phyloP scores from a whole-genome alignment of 768 basidiomycete genomes.

The Hygrocybe coccinea region DNA sequence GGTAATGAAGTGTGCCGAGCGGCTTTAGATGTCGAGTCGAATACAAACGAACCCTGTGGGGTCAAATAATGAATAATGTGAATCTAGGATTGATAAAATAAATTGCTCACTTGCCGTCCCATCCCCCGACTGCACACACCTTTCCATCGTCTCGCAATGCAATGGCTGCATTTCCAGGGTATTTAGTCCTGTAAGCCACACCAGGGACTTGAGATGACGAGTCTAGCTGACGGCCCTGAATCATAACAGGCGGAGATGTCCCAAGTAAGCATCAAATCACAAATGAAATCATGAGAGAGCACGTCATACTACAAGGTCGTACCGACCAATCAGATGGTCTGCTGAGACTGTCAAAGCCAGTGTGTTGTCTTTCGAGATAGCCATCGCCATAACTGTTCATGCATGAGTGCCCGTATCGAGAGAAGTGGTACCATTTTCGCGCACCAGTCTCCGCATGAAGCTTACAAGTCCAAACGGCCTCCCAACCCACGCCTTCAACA shows the following conservation, averaged over 20 bases:
- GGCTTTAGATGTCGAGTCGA: constrained; percentile 75
- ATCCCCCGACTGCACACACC: constrained; percentile 85
- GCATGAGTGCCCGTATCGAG: background rate
- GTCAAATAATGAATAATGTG: background rate
- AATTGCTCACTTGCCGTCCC: constrained; percentile 81
- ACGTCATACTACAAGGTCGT: constrained; percentile 48
- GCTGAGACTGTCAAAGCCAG: constrained; percentile 81
- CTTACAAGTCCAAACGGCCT: constrained; percentile 59
- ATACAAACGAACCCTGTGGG: constrained; percentile 69
- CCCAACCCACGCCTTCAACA: constrained; percentile 73
- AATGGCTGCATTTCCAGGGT: constrained; percentile 76
- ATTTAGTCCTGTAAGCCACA: constrained; percentile 46
- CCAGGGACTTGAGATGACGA: background rate
- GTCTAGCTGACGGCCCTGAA: background rate
- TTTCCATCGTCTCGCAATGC: constrained; percentile 69
- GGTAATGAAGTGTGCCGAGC: constrained; percentile 79
- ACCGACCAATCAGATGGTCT: constrained; percentile 70
- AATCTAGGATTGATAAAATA: background rate
- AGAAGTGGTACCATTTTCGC: constrained; percentile 16
- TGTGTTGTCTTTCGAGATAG: constrained; percentile 51
- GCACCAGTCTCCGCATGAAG: constrained; percentile 70
- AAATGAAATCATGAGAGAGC: background rate
- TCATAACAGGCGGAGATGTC: background rate
- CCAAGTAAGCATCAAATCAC: background rate
- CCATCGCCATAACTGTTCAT: constrained; percentile 77